Base-by-base conservation (phyloP, 352 stramenopile species). In the Globisporangium sylvaticum region DNA sequence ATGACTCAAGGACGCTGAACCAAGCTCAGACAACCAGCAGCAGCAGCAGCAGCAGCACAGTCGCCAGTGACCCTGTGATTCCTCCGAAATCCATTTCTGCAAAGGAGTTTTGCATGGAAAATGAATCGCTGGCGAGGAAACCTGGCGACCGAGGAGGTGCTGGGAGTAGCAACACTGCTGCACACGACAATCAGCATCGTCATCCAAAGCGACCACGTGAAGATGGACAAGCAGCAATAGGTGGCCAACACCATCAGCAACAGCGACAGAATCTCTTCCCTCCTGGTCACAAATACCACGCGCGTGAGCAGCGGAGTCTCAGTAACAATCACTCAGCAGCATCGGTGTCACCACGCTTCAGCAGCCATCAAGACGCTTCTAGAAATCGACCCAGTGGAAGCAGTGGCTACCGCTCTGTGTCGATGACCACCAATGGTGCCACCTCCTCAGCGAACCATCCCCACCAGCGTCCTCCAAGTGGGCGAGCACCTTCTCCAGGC, bases 81-180 rank as follows among this genome's bases (percentile, higher is more conserved):
- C 46, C 65, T 1, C 71, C 63, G 27, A 69, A 70, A 57, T 87
- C 80, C 20, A 82, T 87, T 55, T 87, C 75, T 12, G 71, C 79
- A 9, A 88, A 87, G 39, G 75, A 87, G 54, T 85, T 84, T 48
- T 85, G 77, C 42, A 74, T 84, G 65, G 73, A 57, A 24, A 88
- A 83, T 63, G 80, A 88, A 54, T 76, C 76, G 7, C 31, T 32
- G 10, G 65, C 60, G 24, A 64, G 46, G 0, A 60, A 57, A 10
- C 4, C 22, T 27, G 39, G 15, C 7, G 58, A 65, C 1, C 50
- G 25, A 32, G n/a, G 25, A 32, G n/a, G 32, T 29, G 34, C 7
- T 25, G 48, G 29, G 9, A 58, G 44, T 15, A 64, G 37, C 54
- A 60, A 27, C 37, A 44, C 37, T 25, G 15, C 20, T 39, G 34